Conservation (phyloP, 371 early-diverging fungal species). For the Entomophthora muscae region DNA sequence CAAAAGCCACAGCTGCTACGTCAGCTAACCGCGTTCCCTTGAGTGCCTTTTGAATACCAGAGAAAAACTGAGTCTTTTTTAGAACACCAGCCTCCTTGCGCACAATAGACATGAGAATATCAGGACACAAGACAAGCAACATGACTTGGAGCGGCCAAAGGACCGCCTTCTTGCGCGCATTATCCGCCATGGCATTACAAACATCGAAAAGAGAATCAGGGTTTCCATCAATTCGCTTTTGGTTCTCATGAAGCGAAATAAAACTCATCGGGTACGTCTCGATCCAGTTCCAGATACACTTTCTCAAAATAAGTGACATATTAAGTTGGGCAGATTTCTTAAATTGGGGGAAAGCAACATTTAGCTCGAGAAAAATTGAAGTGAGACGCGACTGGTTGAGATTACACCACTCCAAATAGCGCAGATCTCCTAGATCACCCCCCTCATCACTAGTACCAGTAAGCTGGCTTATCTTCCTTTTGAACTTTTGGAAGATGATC, state of each 20-base stretch:
- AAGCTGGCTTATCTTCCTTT: conserved; percentile 29
- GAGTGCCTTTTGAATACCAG: conserved; percentile 38
- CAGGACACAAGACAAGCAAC: conserved; percentile 64
- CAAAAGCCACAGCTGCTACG: conserved; percentile 52
- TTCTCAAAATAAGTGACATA: conserved; percentile 45
- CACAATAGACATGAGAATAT: conserved; percentile 33
- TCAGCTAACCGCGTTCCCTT: conserved; percentile 43
- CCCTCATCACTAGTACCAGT: conserved; percentile 39
- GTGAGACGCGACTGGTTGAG: conserved; percentile 48
- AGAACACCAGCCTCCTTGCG: not conserved
- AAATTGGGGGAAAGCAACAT: conserved; percentile 30
- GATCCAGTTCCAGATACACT: conserved; percentile 81
- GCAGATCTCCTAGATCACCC: conserved; percentile 54
- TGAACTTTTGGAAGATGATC: conserved; percentile 46
- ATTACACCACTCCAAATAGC: conserved; percentile 57
- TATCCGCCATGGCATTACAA: conserved; percentile 49
- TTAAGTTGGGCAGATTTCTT: conserved; percentile 47
- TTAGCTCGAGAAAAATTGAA: conserved; percentile 26
- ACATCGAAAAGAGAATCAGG: conserved; percentile 62
- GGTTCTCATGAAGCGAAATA: conserved; percentile 40
- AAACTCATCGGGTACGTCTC: conserved; percentile 64
- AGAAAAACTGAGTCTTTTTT: conserved; percentile 35
- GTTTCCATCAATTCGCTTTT: conserved; percentile 55
- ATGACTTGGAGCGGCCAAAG: conserved; percentile 75
- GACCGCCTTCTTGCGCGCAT: conserved; percentile 36